These are phyloP conservation scores for Maudiozyma barnettii DNA, from an alignment of 805 yeast species.

Conservation along the genomic window DNA sequence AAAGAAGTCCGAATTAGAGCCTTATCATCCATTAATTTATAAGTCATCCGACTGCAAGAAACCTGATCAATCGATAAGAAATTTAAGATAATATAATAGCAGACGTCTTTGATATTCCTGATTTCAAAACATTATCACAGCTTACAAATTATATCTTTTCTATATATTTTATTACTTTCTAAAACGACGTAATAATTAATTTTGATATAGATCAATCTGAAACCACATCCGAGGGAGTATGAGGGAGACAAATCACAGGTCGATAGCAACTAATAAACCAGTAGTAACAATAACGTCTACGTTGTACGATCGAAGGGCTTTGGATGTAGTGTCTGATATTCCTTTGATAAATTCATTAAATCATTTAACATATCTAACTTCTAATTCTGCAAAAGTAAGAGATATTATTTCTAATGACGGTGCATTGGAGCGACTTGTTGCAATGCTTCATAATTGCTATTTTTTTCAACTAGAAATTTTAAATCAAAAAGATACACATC, in stretches of 20 bases:
- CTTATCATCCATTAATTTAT: no score
- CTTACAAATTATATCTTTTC: no score
- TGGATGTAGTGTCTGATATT: constrained; percentile 80
- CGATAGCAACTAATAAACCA: constrained; percentile 72
- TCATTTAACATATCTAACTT: constrained; percentile 77
- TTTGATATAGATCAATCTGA: no score
- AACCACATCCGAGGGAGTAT: constrained; percentile 29
- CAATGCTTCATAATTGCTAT: constrained; percentile 75
- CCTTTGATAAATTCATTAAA: constrained; percentile 88
- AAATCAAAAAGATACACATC: neutral
- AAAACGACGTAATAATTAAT: no score
- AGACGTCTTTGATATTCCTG: no score
- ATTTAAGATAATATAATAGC: no score
- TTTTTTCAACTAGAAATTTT: constrained; percentile 19
- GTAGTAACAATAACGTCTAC: constrained; percentile 87
- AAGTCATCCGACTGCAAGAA: no score
- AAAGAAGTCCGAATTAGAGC: no score
- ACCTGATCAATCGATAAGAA: no score
- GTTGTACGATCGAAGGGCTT: constrained; percentile 83
- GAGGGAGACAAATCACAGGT: constrained; percentile 86
- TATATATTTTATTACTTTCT: no score
- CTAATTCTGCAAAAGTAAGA: constrained; percentile 79
- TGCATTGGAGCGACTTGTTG: constrained; percentile 80
- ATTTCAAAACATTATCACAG: no score
- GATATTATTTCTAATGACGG: constrained; percentile 87